Evolutionary conservation across 768 basidiomycete species (phyloP).

Genomic region (Pleurotus pulmonarius): DNA sequence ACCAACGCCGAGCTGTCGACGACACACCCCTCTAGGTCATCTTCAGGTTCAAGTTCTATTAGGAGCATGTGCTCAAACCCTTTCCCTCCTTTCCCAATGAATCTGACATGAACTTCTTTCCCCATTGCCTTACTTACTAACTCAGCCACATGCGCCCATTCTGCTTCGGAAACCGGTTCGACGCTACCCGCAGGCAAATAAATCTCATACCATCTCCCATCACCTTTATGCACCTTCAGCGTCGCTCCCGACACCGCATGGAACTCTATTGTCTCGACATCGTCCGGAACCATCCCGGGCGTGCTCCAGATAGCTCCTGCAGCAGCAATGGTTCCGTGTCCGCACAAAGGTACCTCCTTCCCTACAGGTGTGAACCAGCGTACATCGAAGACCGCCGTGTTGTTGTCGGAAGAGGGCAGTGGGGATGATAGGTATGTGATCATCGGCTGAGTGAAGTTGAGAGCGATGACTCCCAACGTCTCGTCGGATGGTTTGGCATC

Average conservation of each 20-base stretch:
- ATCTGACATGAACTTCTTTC: constrained; percentile 31
- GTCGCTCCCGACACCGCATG: constrained; percentile 21
- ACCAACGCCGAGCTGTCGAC: constrained; percentile 32
- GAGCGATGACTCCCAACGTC: constrained; percentile 29
- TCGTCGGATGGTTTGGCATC: constrained; percentile 17
- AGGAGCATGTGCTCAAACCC: constrained; percentile 32
- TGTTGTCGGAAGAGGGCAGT: constrained; percentile 18
- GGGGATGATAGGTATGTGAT: constrained; percentile 28
- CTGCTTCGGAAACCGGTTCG: constrained; percentile 21
- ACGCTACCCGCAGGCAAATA: constrained; percentile 26
- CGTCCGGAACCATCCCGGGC: constrained; percentile 19
- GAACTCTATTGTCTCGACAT: constrained; percentile 30
- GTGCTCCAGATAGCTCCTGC: constrained; percentile 34
- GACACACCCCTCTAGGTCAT: constrained; percentile 28
- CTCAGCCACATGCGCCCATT: constrained; percentile 24
- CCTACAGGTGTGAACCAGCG: constrained; percentile 32
- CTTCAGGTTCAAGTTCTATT: constrained; percentile 36
- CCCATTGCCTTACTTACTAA: constrained; percentile 35
- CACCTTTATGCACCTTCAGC: constrained; percentile 25
- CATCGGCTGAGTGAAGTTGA: constrained; percentile 45
- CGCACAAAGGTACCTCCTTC: constrained; percentile 27
- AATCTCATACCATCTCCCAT: constrained; percentile 33
- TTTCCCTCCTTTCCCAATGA: constrained; percentile 30
- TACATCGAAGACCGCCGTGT: constrained; percentile 27
- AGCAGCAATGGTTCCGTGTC: constrained; percentile 43